Conservation (phyloP, 2,329 filamentous ascomycete species). For the Neoscytalidium dimidiatum region DNA sequence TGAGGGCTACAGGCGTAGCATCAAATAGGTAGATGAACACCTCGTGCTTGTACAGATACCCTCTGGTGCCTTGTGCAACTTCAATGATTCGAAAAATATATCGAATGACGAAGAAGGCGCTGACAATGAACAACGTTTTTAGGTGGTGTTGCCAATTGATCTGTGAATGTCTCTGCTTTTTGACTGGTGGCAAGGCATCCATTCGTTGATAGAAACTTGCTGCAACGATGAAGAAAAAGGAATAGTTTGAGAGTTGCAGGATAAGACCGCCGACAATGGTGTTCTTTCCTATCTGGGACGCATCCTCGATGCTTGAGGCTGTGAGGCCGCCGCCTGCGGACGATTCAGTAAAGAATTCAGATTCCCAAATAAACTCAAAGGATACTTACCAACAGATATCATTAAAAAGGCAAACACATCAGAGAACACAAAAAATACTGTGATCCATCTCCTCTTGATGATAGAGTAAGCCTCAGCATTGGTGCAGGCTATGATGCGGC, state of each 20-base stretch:
- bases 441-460: slow-evolving; percentile 38
- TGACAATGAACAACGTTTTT: neutral
- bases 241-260: slow-evolving; percentile 53
- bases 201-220: slow-evolving; percentile 32
- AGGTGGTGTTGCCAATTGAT: neutral
- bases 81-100: slow-evolving; percentile 31
- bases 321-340: neutral
- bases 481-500: slow-evolving; percentile 40
- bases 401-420: slow-evolving; percentile 46
- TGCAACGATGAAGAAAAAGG: slow-evolving; percentile 46
- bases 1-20: slow-evolving; percentile 46
- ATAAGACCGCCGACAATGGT: slow-evolving; percentile 50
- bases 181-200: slow-evolving; percentile 22
- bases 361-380: neutral
- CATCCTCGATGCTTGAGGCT: neutral
- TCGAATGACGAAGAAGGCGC: neutral
- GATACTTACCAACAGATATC: slow-evolving; percentile 28
- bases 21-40: slow-evolving; percentile 52
- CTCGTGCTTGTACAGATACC: slow-evolving; percentile 48
- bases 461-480: slow-evolving; percentile 36
- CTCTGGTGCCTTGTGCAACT: slow-evolving; percentile 47
- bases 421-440: slow-evolving; percentile 43
- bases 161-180: neutral
- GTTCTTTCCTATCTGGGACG: slow-evolving; percentile 25
- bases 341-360: neutral